These are phyloP conservation scores for Elongisporangium anandrum DNA, from an alignment of 352 stramenopile genomes.

Conservation along the genomic window DNA sequence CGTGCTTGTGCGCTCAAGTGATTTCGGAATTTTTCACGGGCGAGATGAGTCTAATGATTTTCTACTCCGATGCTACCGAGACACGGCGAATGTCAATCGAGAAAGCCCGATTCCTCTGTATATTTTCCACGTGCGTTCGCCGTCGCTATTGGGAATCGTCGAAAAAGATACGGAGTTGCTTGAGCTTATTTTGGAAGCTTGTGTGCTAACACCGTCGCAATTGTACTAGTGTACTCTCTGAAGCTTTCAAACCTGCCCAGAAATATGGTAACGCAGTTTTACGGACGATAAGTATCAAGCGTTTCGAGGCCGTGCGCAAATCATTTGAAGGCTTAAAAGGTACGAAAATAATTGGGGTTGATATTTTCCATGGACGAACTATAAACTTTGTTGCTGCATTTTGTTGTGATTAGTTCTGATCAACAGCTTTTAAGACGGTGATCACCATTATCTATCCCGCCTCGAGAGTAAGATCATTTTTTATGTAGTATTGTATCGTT, in stretches of 20 bases:
- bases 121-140: conserved; percentile 57
- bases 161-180: conserved; percentile 49
- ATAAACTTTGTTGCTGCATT: neutral
- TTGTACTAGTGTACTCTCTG: neutral
- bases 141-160: conserved; percentile 38
- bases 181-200: no score
- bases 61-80: conserved; percentile 53
- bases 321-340: conserved; percentile 69
- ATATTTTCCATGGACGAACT: neutral
- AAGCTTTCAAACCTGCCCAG: conserved; percentile 88
- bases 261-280: conserved; percentile 90
- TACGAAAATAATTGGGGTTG: conserved; percentile 7
- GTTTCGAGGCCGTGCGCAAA: conserved; percentile 96
- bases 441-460: conserved; percentile 29
- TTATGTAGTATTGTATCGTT: no score
- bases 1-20: conserved; percentile 84
- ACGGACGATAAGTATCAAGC: conserved; percentile 94
- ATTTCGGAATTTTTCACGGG: conserved; percentile 90
- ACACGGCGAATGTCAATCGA: conserved; percentile 39
- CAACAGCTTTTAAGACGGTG: conserved; percentile 42
- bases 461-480: conserved; percentile 26
- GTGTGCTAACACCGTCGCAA: neutral
- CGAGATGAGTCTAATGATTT: conserved; percentile 82
- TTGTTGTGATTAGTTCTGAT: conserved; percentile 25
- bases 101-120: conserved; percentile 25